phyloP scores from a whole-genome alignment of 805 yeast genomes.

The Lipomyces chichibuensis region DNA sequence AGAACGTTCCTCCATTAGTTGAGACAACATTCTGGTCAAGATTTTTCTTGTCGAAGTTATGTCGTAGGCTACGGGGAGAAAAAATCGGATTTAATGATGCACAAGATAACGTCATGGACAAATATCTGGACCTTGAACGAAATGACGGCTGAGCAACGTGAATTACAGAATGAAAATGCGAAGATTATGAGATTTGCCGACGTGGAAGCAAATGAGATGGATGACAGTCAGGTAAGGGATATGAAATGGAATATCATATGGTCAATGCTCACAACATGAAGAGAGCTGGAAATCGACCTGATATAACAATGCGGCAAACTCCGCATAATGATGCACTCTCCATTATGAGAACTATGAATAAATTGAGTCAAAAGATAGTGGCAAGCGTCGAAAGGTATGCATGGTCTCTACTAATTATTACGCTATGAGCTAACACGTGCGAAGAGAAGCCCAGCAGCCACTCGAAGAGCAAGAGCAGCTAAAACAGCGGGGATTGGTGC shows the following conservation, averaged over 20 bases:
- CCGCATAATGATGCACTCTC: slow-evolving; percentile 69
- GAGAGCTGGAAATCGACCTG: slow-evolving; percentile 75
- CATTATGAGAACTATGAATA: slow-evolving; percentile 84
- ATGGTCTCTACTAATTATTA: slow-evolving; percentile 42
- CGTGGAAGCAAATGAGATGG: slow-evolving; percentile 76
- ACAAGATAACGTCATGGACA: slow-evolving; percentile 83
- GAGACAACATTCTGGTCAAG: slow-evolving; percentile 97
- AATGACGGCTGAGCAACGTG: slow-evolving; percentile 40
- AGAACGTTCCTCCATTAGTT: slow-evolving; percentile 82
- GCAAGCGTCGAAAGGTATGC: slow-evolving; percentile 34
- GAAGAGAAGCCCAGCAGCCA: slow-evolving; percentile 34
- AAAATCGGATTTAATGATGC: slow-evolving; percentile 72
- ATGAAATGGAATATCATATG: neutral
- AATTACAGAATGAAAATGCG: slow-evolving; percentile 40
- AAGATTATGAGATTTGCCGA: slow-evolving; percentile 73
- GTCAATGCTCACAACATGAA: neutral
- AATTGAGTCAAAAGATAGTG: slow-evolving; percentile 80
- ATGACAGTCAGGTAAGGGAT: slow-evolving; percentile 42
- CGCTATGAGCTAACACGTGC: slow-evolving; percentile 6
- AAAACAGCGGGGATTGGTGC: slow-evolving; percentile 22
- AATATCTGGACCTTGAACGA: slow-evolving; percentile 72
- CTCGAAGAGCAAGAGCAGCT: slow-evolving; percentile 38
- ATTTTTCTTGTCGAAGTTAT: slow-evolving; percentile 86
- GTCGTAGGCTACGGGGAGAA: slow-evolving; percentile 87
- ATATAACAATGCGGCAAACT: slow-evolving; percentile 78